Percentiles rank a stretch among this genome's conserved stretches.
These are phyloP conservation scores for Chenopodium album DNA, from an alignment of 148 eudicot species.

Conservation along the genomic window DNA sequence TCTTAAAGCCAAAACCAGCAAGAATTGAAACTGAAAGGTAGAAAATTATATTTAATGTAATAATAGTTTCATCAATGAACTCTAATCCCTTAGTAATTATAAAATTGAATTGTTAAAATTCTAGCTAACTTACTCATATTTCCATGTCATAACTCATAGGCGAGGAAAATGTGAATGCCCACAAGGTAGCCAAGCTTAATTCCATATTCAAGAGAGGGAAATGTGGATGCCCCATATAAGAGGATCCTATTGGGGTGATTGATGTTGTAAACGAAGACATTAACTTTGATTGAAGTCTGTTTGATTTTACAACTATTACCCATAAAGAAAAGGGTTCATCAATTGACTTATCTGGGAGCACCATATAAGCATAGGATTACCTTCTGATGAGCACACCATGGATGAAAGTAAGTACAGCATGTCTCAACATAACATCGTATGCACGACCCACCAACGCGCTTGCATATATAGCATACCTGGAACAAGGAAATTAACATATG, in stretches of 20 bases:
- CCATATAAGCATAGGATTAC: slow-evolving; percentile 25
- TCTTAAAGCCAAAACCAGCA: not conserved
- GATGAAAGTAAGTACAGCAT: slow-evolving; percentile 46
- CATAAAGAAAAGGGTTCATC: not conserved
- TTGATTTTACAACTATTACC: not conserved
- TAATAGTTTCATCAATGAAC: not conserved
- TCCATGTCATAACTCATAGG: not conserved
- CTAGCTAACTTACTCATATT: not conserved
- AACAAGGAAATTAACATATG: not conserved
- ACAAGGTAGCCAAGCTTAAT: not conserved
- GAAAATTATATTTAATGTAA: too few relatives aligned
- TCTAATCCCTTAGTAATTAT: not conserved
- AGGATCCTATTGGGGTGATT: not conserved
- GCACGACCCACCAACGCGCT: slow-evolving; percentile 55
- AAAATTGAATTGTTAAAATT: too few relatives aligned
- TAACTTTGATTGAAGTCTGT: not conserved
- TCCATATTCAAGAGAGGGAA: too few relatives aligned
- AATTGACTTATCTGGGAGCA: not conserved
- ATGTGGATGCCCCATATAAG: not conserved
- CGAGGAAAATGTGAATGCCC: not conserved
- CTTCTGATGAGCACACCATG: slow-evolving; percentile 66
- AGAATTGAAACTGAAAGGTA: not conserved
- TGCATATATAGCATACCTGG: slow-evolving; percentile 53
- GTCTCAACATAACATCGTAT: slow-evolving; percentile 40
- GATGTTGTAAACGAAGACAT: not conserved